Evolutionary conservation across 2,329 filamentous ascomycete genomes (phyloP).

Genomic region (Bipolaris victoriae): DNA sequence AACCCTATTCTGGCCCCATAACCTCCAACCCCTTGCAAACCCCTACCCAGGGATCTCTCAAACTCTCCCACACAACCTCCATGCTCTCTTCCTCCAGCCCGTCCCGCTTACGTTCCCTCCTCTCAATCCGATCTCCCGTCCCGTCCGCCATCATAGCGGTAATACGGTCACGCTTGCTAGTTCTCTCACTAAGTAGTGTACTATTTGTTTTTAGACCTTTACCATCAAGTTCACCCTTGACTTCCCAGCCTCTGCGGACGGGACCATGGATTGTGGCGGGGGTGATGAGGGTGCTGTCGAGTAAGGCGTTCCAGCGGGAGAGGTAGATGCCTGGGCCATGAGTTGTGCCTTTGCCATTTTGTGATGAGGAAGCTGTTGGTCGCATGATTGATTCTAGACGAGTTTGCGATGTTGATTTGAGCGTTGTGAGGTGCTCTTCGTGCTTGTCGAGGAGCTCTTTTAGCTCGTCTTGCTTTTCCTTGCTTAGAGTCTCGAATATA

Average conservation of each 20-base stretch:
- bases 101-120: slow-evolving; percentile 41
- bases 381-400: slow-evolving; percentile 65
- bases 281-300: slow-evolving; percentile 73
- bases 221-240: slow-evolving; percentile 47
- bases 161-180: slow-evolving; percentile 17
- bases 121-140: slow-evolving; percentile 34
- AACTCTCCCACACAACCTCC: slow-evolving; percentile 37
- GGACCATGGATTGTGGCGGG: slow-evolving; percentile 61
- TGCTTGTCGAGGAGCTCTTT: slow-evolving; percentile 64
- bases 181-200: slow-evolving; percentile 17
- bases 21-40: slow-evolving; percentile 43
- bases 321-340: slow-evolving; percentile 75
- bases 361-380: slow-evolving; percentile 8
- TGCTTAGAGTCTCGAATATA: slow-evolving; percentile 56
- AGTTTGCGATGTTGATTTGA: slow-evolving; percentile 31
- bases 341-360: slow-evolving; percentile 46
- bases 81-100: slow-evolving; percentile 41
- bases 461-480: slow-evolving; percentile 55
- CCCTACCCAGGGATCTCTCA: slow-evolving; percentile 43
- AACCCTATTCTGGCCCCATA: slow-evolving; percentile 33
- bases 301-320: slow-evolving; percentile 71
- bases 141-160: slow-evolving; percentile 32
- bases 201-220: slow-evolving; percentile 38
- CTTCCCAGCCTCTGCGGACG: slow-evolving; percentile 55
- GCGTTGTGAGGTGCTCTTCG: slow-evolving; percentile 60